These are phyloP conservation scores for Phanerodontia chrysosporium DNA, from an alignment of 768 basidiomycete species.

Conservation along the genomic window DNA sequence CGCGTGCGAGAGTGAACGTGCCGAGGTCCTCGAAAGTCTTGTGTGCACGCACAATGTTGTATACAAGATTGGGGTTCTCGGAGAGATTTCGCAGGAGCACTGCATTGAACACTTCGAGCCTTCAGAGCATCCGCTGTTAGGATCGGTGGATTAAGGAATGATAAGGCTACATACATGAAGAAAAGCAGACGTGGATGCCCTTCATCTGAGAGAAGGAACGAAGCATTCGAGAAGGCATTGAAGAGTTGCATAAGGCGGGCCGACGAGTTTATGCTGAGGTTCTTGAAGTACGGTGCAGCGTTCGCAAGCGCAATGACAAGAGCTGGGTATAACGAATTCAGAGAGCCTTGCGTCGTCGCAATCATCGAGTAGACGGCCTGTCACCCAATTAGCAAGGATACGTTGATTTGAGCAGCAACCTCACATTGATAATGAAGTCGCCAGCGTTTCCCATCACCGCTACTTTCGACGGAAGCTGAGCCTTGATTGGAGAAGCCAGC, in stretches of 20 bases:
- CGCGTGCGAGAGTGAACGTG: conserved; percentile 85
- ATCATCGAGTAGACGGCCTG: conserved; percentile 89
- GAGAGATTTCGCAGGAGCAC: conserved; percentile 73
- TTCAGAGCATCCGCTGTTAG: conserved; percentile 23
- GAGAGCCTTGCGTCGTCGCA: conserved; percentile 76
- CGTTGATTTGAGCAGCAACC: conserved; percentile 21
- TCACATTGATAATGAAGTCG: conserved; percentile 85
- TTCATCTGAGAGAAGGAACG: conserved; percentile 89
- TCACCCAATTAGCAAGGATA: conserved; percentile 3
- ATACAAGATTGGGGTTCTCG: conserved; percentile 85
- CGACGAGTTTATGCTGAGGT: conserved; percentile 76
- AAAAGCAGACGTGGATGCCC: conserved; percentile 91
- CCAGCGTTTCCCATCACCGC: conserved; percentile 65
- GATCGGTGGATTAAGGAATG: neutral
- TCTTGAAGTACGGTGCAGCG: conserved; percentile 79
- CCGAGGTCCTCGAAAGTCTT: conserved; percentile 86
- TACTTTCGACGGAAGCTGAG: conserved; percentile 75
- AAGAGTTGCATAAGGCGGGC: conserved; percentile 86
- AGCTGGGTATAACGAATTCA: conserved; percentile 88
- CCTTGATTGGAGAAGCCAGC: conserved; percentile 59
- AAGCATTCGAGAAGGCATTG: conserved; percentile 84
- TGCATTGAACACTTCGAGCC: conserved; percentile 89
- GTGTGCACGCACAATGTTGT: conserved; percentile 80
- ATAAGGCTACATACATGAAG: conserved; percentile 61
- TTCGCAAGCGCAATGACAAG: conserved; percentile 89